phyloP scores from a whole-genome alignment of 2,329 filamentous ascomycete species.

The Volutella citrinella region DNA sequence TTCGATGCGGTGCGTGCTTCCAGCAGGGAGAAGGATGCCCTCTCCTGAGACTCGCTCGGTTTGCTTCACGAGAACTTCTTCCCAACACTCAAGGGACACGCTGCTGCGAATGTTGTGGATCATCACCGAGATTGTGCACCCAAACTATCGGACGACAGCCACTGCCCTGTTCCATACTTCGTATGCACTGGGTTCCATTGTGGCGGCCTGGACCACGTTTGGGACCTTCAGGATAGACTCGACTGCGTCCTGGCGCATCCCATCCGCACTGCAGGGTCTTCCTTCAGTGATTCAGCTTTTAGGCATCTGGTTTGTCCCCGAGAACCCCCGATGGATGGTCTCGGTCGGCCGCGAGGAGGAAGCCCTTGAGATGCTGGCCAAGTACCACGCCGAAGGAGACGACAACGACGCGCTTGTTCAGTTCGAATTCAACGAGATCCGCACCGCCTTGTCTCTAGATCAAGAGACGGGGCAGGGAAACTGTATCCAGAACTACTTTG shows the following conservation, averaged over 20 bases:
- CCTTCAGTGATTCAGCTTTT: constrained; percentile 7
- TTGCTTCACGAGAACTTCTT: neutral
- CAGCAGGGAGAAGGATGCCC: neutral
- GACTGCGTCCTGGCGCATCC: constrained; percentile 8
- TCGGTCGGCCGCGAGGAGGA: constrained; percentile 2
- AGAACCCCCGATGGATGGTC: constrained; percentile 8
- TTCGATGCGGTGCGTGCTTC: constrained; percentile 1
- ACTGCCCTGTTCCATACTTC: constrained; percentile 8
- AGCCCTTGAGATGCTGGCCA: constrained; percentile 4
- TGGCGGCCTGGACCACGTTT: constrained; percentile 7
- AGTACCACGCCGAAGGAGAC: constrained; percentile 8
- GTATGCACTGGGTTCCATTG: constrained; percentile 7
- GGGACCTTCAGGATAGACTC: constrained; percentile 6
- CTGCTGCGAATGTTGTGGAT: constrained; percentile 2
- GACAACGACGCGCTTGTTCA: constrained; percentile 2
- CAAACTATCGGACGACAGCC: constrained; percentile 1
- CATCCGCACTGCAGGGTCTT: constrained; percentile 6
- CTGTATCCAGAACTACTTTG: constrained; percentile 7
- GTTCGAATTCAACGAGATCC: constrained; percentile 8
- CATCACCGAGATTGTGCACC: constrained; percentile 8
- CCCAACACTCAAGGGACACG: neutral
- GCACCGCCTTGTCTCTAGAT: neutral
- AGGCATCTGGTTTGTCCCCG: constrained; percentile 6
- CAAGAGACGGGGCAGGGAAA: neutral
- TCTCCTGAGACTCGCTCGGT: neutral